phyloP scores from a whole-genome alignment of 257 asterid species.

The Catharanthus roseus region DNA sequence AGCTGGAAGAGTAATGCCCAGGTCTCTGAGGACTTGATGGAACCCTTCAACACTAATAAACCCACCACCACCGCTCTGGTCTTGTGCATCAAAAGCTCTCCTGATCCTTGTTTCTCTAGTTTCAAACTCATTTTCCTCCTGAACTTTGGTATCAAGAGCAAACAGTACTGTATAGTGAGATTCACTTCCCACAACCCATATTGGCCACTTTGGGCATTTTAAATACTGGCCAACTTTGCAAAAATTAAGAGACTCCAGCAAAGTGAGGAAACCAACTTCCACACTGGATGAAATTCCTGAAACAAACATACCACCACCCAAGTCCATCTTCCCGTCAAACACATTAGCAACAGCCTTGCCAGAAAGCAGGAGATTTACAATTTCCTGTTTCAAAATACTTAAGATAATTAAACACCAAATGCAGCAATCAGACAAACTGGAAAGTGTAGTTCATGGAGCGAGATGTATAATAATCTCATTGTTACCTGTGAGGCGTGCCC shows the following conservation, averaged over 20 bases:
- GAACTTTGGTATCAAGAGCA: conserved; percentile 80
- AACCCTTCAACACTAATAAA: conserved; percentile 88
- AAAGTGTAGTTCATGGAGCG: neutral
- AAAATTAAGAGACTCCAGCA: conserved; percentile 82
- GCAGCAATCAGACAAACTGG: neutral
- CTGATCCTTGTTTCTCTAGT: conserved; percentile 71
- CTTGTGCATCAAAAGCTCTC: conserved; percentile 84
- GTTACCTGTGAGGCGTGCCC: conserved; percentile 99
- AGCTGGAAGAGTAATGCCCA: conserved; percentile 54
- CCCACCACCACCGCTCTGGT: conserved; percentile 99
- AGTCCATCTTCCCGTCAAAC: conserved; percentile 86
- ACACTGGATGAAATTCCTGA: conserved; percentile 79
- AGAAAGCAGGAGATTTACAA: conserved; percentile 85
- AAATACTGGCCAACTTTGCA: conserved; percentile 86
- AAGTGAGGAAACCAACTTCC: conserved; percentile 93
- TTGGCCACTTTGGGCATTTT: conserved; percentile 94
- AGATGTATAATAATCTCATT: conserved; percentile 5
- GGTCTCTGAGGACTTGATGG: conserved; percentile 66
- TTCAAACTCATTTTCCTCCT: conserved; percentile 84
- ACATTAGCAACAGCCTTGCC: conserved; percentile 88
- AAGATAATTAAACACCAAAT: neutral
- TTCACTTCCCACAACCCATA: conserved; percentile 99
- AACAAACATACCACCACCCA: conserved; percentile 93
- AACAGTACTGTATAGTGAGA: conserved; percentile 91
- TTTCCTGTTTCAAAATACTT: conserved; percentile 56